These are phyloP conservation scores for Haplosporangium sp. DNA, from an alignment of 371 early-diverging fungal species.

Conservation along the genomic window DNA sequence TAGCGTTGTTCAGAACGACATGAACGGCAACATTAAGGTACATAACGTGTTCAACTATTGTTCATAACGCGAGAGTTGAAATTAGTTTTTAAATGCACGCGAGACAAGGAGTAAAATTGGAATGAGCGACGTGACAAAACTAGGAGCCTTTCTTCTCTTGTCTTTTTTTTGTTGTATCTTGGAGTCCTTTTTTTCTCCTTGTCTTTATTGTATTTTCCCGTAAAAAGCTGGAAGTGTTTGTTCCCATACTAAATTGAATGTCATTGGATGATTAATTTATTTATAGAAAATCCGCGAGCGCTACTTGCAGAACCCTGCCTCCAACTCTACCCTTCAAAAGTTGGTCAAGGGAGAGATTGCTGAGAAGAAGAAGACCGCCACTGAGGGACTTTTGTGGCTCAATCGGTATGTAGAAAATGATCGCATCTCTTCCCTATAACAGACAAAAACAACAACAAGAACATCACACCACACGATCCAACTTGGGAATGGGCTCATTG, in stretches of 20 bases:
- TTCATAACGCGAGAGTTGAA: background rate
- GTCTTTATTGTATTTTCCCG: no score
- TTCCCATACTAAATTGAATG: background rate
- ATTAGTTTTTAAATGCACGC: background rate
- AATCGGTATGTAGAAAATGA: constrained; percentile 71
- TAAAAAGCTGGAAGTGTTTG: background rate
- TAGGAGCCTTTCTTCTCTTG: no score
- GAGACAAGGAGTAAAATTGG: background rate
- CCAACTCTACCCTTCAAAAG: constrained; percentile 83
- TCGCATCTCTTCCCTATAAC: background rate
- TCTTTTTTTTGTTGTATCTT: background rate
- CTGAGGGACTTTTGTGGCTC: constrained; percentile 94
- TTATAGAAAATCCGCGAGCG: constrained; percentile 85
- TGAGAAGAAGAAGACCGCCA: constrained; percentile 82
- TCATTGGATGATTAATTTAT: background rate
- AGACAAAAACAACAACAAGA: background rate
- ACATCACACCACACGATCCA: background rate
- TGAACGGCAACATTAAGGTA: constrained; percentile 91
- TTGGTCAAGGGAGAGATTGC: constrained; percentile 79
- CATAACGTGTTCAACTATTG: background rate
- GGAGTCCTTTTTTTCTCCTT: no score
- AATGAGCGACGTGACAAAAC: background rate
- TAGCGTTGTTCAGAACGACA: constrained; percentile 86
- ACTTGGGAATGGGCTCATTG: background rate
- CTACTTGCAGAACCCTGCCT: constrained; percentile 69